Base-by-base conservation (phyloP, 371 early-diverging fungal species). In the Gilbertella persicaria region DNA sequence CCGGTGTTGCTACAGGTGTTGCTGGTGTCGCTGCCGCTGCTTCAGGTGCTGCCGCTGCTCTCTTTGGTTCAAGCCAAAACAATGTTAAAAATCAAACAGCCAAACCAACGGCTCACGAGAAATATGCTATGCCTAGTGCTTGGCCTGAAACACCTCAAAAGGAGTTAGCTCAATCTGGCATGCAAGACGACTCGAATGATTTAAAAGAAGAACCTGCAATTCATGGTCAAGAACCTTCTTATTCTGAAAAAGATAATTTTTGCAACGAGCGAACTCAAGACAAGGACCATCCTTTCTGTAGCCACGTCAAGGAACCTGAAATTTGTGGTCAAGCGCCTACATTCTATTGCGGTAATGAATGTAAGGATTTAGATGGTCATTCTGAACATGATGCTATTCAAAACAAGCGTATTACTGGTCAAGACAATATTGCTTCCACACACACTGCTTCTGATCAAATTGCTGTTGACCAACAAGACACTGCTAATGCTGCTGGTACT, bases 241-340 rank as follows among this genome's bases (percentile, higher is more conserved):
- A 35, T 29, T 13, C 43, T 24, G 23, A 37, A 16, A 42, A 44
- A 12, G 58, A 57, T 37, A 13, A 30, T 1, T n/a, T 43, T 13
- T 35, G 36, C 19, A 12, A 33, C 4, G 49, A 47, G 20, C 13
- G n/a, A 5, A 25, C 5, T 7, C 39, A 38, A n/a, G 16, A 45
- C 20, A 12, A 45, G 3, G 2, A 28, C 9, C 45, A 45, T 30
- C 33, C 52, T 38, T 46, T 40, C n/a, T 58, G 58, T 28, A 20
- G 16, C 2, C 2, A 37, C 10, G 37, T 58, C 2, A 10, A 52
- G 6, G 58, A 58, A 13, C 58, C 58, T 21, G 19, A 19, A 4
- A 35, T 58, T n/a, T 46, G 46, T 12, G 58, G 60, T 19, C 54
- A 50, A 28, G 29, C 43, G 12, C 50, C 60, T 33, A 46, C 51